Base-by-base conservation (phyloP, 1,284 basidiomycete genomes). In the Golubevia sp. region DNA sequence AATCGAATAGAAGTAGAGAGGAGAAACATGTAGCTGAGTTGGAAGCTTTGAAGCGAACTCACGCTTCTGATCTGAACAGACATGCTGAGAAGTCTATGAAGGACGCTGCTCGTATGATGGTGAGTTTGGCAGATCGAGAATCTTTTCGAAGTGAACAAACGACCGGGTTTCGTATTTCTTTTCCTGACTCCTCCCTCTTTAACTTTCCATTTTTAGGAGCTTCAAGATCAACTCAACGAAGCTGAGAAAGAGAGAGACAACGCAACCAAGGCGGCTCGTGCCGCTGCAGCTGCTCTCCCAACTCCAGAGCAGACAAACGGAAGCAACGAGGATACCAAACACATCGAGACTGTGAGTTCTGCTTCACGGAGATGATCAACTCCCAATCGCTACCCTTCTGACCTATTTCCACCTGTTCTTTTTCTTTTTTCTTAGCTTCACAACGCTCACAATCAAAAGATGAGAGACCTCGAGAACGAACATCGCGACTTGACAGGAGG, bases 21-120 rank as follows among this genome's bases (percentile, higher is more conserved):
- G 59, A 73, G 60, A 72, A 70, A 52, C 70, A 72, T 55, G 65
- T 70, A 21, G 61, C 60, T n/a, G 68, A 74, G 44, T 25, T 70
- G 18, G 58, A 49, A 3, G 56, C 63, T 44, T 62, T 70, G 24
- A 54, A 62, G 4, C 34, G 58, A 23, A 30, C 56, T 49, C 70
- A 72, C 60, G 67, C 69, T 3, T 49, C 64, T 15, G 66, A 52
- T 1, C 38, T 74, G n/a, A 51, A 59, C 26, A 57, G 61, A 8
- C 53, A 66, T 56, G 57, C 59, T 18, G 67, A 72, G 56, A 72
- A 70, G 59, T 54, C 56, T 26, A 51, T 65, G 34, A 56, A 68
- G 59, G 66, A 70, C 38, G 44, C 63, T 7, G 67, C 59, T 2
- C 66, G 67, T 60, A 59, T 72, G 25, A 68, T 73, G 68, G 59